phyloP scores from a whole-genome alignment of 2,329 filamentous ascomycete genomes.

The Neonectria ditissima region DNA sequence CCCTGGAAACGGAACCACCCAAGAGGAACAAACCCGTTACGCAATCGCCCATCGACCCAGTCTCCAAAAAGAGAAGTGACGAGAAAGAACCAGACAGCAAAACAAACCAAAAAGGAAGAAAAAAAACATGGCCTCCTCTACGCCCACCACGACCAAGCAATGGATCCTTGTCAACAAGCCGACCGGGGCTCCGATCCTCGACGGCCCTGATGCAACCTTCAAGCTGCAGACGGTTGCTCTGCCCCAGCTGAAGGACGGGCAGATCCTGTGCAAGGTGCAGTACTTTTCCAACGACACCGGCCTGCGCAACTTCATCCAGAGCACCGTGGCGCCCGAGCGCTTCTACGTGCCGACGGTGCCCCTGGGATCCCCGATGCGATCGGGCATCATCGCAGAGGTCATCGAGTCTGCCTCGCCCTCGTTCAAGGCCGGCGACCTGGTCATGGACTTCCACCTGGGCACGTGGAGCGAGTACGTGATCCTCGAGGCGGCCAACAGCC shows the following conservation, averaged over 20 bases:
- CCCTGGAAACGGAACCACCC: constrained; percentile 10
- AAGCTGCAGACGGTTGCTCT: constrained; percentile 41
- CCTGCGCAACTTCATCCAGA: constrained; percentile 46
- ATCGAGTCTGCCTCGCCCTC: constrained; percentile 41
- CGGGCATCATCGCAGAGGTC: constrained; percentile 46
- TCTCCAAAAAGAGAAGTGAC: constrained; percentile 11
- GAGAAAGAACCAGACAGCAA: neutral
- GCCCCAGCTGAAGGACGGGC: constrained; percentile 41
- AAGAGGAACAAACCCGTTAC: constrained; percentile 10
- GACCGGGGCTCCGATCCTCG: constrained; percentile 41
- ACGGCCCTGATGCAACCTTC: constrained; percentile 44
- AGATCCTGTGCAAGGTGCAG: constrained; percentile 44
- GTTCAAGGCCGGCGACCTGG: constrained; percentile 44
- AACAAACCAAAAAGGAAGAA: no score
- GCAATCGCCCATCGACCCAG: constrained; percentile 19
- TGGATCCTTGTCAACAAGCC: constrained; percentile 46
- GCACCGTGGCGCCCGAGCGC: constrained; percentile 43
- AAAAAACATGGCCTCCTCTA: constrained; percentile 38
- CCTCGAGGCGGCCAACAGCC: constrained; percentile 42
- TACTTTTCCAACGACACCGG: constrained; percentile 48
- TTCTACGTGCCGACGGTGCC: constrained; percentile 47
- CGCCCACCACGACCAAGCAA: constrained; percentile 46
- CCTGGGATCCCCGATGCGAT: constrained; percentile 45
- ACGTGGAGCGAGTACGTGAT: constrained; percentile 46
- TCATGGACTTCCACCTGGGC: constrained; percentile 47